Evolutionary conservation across 306 rosid genomes (phyloP).

Genomic region (Psophocarpus tetragonolobus): DNA sequence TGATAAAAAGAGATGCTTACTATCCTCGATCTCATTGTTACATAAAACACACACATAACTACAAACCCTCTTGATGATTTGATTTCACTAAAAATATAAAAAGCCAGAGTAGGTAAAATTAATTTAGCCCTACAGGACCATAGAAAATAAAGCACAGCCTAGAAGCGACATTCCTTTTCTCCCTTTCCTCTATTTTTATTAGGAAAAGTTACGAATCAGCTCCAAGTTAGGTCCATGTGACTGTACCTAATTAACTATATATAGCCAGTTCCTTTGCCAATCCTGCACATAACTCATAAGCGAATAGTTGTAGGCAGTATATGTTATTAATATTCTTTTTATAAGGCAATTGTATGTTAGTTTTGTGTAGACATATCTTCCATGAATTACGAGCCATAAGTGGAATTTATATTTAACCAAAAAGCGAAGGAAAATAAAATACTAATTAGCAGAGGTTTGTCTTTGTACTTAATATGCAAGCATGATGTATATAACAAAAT

Average conservation of each 20-base stretch:
- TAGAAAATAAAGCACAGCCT: background rate
- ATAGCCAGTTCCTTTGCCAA: background rate
- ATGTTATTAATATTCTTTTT: too few species aligned
- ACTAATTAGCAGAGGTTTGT: background rate
- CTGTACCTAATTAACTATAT: background rate
- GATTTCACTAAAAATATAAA: background rate
- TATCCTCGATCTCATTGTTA: too few species aligned
- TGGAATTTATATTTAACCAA: background rate
- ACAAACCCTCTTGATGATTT: background rate
- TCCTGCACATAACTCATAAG: background rate
- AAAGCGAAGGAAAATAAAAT: background rate
- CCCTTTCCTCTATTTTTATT: background rate
- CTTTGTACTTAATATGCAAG: background rate
- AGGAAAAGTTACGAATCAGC: background rate
- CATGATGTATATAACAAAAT: background rate
- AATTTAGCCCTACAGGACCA: background rate
- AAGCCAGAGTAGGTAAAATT: background rate
- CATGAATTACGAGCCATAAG: background rate
- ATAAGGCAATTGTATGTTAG: too few species aligned
- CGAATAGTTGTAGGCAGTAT: background rate
- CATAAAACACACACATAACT: too few species aligned
- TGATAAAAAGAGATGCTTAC: too few species aligned
- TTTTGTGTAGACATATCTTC: background rate
- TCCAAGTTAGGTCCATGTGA: background rate
- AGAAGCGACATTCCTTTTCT: background rate